Evolutionary conservation across 192 early-diverging fungal species (phyloP).

Genomic region (Rhizoclosmatium globosum): DNA sequence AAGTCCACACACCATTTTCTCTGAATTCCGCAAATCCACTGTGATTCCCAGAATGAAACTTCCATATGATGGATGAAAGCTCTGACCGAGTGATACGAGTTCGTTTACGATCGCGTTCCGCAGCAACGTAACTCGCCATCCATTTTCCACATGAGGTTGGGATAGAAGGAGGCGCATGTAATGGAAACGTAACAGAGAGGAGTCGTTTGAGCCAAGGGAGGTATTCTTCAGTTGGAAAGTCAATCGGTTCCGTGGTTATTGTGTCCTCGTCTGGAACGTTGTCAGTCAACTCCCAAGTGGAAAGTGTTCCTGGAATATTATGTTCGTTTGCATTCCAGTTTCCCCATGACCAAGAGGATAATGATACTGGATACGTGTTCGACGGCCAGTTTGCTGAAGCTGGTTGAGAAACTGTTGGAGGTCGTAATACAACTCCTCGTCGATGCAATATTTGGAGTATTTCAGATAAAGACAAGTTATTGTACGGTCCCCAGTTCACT

Average conservation of each 20-base stretch:
- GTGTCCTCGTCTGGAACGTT: background rate
- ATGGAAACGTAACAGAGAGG: constrained; percentile 17
- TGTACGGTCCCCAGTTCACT: constrained; percentile 20
- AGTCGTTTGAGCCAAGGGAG: constrained; percentile 25
- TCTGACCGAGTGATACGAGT: constrained; percentile 8
- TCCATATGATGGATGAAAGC: constrained; percentile 4
- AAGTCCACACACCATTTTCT: constrained; percentile 12
- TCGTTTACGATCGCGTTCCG: constrained; percentile 16
- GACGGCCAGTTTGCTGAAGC: constrained; percentile 12
- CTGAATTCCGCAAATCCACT: background rate
- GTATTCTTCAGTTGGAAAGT: constrained; percentile 15
- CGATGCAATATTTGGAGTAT: constrained; percentile 4
- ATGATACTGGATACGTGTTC: constrained; percentile 4
- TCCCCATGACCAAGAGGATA: constrained; percentile 11
- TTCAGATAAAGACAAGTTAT: constrained; percentile 3
- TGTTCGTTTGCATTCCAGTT: background rate
- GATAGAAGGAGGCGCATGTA: constrained; percentile 20
- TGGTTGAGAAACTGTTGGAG: constrained; percentile 4
- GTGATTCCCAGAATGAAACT: background rate
- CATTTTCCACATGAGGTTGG: constrained; percentile 7
- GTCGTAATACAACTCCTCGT: constrained; percentile 18
- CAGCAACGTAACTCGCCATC: constrained; percentile 18
- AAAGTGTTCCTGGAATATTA: background rate
- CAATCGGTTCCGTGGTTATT: background rate
- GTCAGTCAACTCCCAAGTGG: background rate